Evolutionary conservation across 345 rosid genomes (phyloP).

Genomic region (Alliaria petiolata): DNA sequence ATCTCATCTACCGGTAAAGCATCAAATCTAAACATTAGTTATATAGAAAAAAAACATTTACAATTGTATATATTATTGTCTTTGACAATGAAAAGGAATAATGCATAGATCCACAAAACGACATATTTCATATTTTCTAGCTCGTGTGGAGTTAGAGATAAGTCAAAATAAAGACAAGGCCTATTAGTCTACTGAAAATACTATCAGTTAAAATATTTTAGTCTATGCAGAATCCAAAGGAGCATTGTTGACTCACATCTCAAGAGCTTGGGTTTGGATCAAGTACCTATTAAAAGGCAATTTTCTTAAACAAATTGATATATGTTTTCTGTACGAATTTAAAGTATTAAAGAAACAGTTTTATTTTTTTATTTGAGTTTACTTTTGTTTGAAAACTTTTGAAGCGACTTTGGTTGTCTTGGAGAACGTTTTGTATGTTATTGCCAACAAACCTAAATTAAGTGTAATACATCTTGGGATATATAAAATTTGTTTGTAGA

Average conservation of each 20-base stretch:
- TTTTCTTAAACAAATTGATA: not conserved
- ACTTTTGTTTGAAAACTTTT: not conserved
- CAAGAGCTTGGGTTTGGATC: constrained; percentile 29
- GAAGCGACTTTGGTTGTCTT: not conserved
- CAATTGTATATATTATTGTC: not conserved
- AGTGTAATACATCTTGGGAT: not conserved
- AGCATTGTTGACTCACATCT: constrained; percentile 20
- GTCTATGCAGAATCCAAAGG: constrained; percentile 15
- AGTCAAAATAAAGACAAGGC: constrained; percentile 32
- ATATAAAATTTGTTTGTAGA: not conserved
- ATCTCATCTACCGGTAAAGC: no score
- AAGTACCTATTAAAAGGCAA: constrained; percentile 14
- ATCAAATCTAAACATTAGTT: no score
- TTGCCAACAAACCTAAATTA: not conserved
- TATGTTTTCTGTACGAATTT: not conserved
- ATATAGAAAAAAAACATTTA: no score
- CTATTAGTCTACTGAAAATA: constrained; percentile 13
- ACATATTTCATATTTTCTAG: constrained; percentile 16
- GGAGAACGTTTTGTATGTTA: not conserved
- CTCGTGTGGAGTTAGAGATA: constrained; percentile 18
- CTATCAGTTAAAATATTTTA: not conserved
- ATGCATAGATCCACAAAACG: constrained; percentile 26
- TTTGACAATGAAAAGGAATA: constrained; percentile 17
- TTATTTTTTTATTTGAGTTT: not conserved
- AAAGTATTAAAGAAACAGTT: not conserved